Evolutionary conservation across 106 monocot genomes (phyloP).

Genomic region (Acorus calamus): DNA sequence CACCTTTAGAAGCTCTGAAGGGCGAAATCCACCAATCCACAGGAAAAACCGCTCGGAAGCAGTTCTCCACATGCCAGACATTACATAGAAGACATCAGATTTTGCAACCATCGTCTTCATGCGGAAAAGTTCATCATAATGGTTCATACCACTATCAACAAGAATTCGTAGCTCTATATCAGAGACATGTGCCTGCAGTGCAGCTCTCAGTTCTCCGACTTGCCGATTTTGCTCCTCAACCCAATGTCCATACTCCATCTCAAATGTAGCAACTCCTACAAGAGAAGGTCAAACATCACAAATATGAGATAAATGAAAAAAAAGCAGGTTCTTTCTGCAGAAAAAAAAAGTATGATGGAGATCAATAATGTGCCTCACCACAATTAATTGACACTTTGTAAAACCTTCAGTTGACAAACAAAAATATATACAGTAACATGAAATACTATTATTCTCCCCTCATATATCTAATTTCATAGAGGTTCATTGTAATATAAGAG

Average conservation of each 20-base stretch:
- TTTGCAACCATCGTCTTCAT: conserved; percentile 72
- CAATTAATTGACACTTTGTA: background rate
- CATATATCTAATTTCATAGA: too few relatives aligned
- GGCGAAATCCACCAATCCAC: conserved; percentile 96
- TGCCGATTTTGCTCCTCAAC: conserved; percentile 73
- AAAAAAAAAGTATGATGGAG: background rate
- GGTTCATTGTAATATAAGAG: too few relatives aligned
- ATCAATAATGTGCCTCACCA: too few relatives aligned
- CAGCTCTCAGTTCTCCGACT: conserved; percentile 47
- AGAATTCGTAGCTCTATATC: conserved; percentile 70
- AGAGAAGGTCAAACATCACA: background rate
- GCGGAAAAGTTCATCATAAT: conserved; percentile 58
- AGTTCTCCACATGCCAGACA: conserved; percentile 90
- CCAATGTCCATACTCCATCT: conserved; percentile 84
- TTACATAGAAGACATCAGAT: conserved; percentile 87
- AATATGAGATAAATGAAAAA: too few relatives aligned
- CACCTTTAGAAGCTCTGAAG: conserved; percentile 91
- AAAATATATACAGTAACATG: too few relatives aligned
- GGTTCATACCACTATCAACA: conserved; percentile 53
- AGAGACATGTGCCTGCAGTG: conserved; percentile 49
- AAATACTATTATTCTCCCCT: too few relatives aligned
- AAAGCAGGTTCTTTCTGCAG: too few relatives aligned
- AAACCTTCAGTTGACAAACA: too few relatives aligned
- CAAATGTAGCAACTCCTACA: conserved; percentile 62
- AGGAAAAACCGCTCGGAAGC: conserved; percentile 72